A percentile compares a stretch with the other conserved stretches of the same genome.
phyloP scores from a whole-genome alignment of 345 rosid genomes.

The Bruguiera sexangula region DNA sequence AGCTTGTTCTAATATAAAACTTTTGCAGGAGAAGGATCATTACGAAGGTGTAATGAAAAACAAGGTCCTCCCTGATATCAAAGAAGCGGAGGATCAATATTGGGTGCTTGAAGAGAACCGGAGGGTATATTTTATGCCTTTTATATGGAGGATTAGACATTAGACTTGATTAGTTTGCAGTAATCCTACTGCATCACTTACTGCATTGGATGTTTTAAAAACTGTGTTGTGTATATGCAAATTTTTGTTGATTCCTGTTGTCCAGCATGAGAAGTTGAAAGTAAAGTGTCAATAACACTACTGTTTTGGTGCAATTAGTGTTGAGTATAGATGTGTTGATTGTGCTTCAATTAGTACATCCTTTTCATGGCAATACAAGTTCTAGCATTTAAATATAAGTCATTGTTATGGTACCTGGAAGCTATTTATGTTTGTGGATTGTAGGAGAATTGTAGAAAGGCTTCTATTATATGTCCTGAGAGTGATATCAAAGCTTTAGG shows the following conservation, averaged over 20 bases:
- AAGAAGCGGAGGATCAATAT: conserved; percentile 56
- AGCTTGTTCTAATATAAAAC: conserved; percentile 15
- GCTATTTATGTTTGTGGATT: conserved; percentile 16
- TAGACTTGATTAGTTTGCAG: conserved; percentile 1
- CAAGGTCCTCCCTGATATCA: conserved; percentile 68
- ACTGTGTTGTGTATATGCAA: too few species aligned
- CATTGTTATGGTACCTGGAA: not conserved
- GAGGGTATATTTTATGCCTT: conserved; percentile 38
- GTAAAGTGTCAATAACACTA: not conserved
- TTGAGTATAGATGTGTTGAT: not conserved
- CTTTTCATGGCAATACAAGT: not conserved
- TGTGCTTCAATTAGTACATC: conserved; percentile 6
- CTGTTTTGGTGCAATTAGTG: not conserved
- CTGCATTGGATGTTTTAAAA: not conserved
- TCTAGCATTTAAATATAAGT: not conserved
- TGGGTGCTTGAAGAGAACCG: conserved; percentile 54
- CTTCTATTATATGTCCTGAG: conserved; percentile 92
- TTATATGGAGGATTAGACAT: conserved; percentile 1
- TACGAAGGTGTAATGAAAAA: conserved; percentile 70
- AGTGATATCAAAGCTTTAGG: conserved; percentile 77
- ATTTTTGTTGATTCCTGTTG: not conserved
- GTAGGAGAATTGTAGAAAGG: conserved; percentile 78
- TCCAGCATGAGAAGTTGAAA: not conserved
- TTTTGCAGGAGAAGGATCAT: conserved; percentile 65
- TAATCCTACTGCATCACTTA: not conserved